phyloP scores from a whole-genome alignment of 148 eudicot species.

The Dianthus caryophyllus region DNA sequence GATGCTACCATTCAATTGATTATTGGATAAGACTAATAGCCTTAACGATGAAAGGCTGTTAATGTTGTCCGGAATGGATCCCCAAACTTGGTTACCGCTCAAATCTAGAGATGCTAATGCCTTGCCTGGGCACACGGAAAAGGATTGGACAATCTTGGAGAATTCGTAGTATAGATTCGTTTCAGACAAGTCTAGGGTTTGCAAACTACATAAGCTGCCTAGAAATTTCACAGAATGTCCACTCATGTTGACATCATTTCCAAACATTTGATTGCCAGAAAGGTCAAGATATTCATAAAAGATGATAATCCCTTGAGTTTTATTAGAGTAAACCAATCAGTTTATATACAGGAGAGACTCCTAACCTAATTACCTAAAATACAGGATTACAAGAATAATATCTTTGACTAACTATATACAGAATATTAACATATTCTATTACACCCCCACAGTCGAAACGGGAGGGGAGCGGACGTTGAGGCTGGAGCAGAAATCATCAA shows the following conservation, averaged over 20 bases:
- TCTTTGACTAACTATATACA: too few species aligned
- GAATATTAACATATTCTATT: too few species aligned
- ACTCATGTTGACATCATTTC: not conserved
- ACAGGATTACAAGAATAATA: too few species aligned
- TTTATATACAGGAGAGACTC: too few species aligned
- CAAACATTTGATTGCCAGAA: not conserved
- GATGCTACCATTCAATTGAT: conserved; percentile 24
- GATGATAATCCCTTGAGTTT: too few species aligned
- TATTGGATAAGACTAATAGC: not conserved
- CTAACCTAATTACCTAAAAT: too few species aligned
- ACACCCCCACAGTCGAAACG: too few species aligned
- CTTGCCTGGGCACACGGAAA: conserved; percentile 17
- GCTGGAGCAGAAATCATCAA: too few species aligned
- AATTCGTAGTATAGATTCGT: not conserved
- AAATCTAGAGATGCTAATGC: conserved; percentile 12
- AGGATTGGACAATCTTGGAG: conserved; percentile 4
- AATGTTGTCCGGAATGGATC: conserved; percentile 27
- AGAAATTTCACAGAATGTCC: not conserved
- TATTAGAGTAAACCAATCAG: too few species aligned
- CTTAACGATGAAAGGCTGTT: conserved; percentile 15
- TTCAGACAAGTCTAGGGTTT: not conserved
- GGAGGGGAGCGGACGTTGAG: too few species aligned
- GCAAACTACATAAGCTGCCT: conserved; percentile 4
- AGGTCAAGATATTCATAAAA: conserved; percentile 25
- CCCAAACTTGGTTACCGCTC: conserved; percentile 9